phyloP scores from a whole-genome alignment of 768 basidiomycete species.

The Galerina sulciceps region DNA sequence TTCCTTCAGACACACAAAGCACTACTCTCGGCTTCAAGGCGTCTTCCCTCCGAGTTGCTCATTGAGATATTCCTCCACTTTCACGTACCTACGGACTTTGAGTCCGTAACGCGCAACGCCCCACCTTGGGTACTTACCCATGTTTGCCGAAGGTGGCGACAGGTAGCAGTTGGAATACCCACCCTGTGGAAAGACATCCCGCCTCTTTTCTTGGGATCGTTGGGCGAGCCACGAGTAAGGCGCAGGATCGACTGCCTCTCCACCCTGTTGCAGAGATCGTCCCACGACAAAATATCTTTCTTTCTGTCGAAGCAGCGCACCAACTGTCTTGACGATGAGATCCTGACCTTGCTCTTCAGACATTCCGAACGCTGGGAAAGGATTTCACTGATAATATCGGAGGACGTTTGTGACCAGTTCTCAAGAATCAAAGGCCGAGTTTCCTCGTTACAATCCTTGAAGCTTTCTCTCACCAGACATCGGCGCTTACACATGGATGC shows the following conservation, averaged over 20 bases:
- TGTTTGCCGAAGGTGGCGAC: slow-evolving; percentile 13
- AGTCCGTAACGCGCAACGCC: not conserved
- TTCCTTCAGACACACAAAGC: slow-evolving; percentile 6
- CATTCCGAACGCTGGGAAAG: slow-evolving; percentile 21
- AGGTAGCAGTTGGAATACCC: slow-evolving; percentile 1
- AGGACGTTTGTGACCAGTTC: slow-evolving; percentile 12
- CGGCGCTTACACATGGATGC: slow-evolving; percentile 12
- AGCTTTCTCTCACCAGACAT: slow-evolving; percentile 10
- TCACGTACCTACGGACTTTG: not conserved
- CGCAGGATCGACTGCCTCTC: slow-evolving; percentile 4
- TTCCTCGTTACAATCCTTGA: slow-evolving; percentile 9
- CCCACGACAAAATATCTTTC: slow-evolving; percentile 10
- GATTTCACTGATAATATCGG: slow-evolving; percentile 15
- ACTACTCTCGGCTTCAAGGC: slow-evolving; percentile 7
- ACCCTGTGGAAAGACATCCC: slow-evolving; percentile 10
- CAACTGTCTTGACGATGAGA: slow-evolving; percentile 2
- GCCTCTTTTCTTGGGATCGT: not conserved
- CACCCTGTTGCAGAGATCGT: slow-evolving; percentile 13
- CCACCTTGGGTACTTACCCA: slow-evolving; percentile 15
- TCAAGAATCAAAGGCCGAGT: slow-evolving; percentile 17
- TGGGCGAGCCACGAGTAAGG: slow-evolving; percentile 2
- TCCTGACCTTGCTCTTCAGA: slow-evolving; percentile 14
- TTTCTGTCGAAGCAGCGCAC: slow-evolving; percentile 3
- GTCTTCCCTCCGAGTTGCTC: slow-evolving; percentile 18
- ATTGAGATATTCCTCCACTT: slow-evolving; percentile 18